Evolutionary conservation across 345 rosid species (phyloP), one percentile per base, ranked within the genome.

Genomic region (Alliaria petiolata): DNA sequence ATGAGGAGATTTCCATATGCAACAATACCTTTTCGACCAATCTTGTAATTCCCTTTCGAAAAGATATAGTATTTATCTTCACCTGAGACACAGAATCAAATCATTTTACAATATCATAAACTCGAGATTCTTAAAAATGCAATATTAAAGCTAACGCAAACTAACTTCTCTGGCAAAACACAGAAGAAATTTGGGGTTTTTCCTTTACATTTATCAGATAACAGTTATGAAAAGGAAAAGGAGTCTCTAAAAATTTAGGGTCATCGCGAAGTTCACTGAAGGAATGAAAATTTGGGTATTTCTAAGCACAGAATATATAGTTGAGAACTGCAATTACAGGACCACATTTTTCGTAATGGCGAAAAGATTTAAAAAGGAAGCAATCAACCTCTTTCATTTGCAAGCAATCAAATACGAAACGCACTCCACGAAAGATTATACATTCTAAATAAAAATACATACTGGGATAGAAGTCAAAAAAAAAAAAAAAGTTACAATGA

Each of bases 21-120:
- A 57, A 25, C 6, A 47, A 42, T 74, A 88, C 95, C 97, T 84
- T 83, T 91, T 35, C 97, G 87, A 60, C 97, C 97, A 65, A 91
- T 90, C 78, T 79, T 82, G 80, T 79, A 87, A 3, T 69, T 73
- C 36, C 96, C 97, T 68, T 78, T 85, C 20, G 69, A 40, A 72
- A 87, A 87, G 40, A 91, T 84, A 56, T 76, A 89, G 80, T 87
- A 86, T 65, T 80, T 87, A 9, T 84, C 89, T 78, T 86, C 95
- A 67, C 86, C 95, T 84, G 85, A 53, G 22, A 68, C 36, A 54
- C 44, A 25, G 8, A 34, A 4, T 47, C 31, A 67, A 28, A 47
- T 31, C 47, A 52, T 39, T 19, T 19, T 0, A 19, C 35, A 70
- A 51, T 67, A n/a, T 36, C 34, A 16, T 26, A 54, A 28, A 53